phyloP scores from a whole-genome alignment of 805 yeast species.

The Metschnikowia aberdeeniae region DNA sequence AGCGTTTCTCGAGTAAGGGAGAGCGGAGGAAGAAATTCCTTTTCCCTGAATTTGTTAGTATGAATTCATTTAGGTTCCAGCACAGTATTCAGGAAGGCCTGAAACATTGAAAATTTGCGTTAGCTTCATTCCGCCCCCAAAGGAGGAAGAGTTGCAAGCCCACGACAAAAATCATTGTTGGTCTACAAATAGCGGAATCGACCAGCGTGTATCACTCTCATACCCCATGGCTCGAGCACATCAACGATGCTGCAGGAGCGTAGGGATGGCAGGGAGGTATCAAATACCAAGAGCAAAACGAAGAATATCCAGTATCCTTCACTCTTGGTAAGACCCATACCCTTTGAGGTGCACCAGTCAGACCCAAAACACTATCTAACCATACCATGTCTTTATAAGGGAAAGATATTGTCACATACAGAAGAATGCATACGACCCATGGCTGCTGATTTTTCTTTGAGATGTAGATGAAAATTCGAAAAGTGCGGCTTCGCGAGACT shows the following conservation, averaged over 20 bases:
- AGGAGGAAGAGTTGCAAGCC: neutral
- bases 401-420: slow-evolving; percentile 54
- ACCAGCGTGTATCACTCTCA: slow-evolving; percentile 33
- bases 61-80: neutral
- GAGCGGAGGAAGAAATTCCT: slow-evolving; percentile 98
- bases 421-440: slow-evolving; percentile 99
- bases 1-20: slow-evolving; percentile 98
- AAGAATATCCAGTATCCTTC: slow-evolving; percentile 14
- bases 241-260: neutral
- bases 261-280: slow-evolving; percentile 10
- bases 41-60: slow-evolving; percentile 66
- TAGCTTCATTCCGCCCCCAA: neutral
- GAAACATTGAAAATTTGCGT: neutral
- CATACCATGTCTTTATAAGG: slow-evolving; percentile 15
- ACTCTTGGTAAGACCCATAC: slow-evolving; percentile 30
- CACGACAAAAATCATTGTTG: slow-evolving; percentile 4
- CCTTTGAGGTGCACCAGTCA: slow-evolving; percentile 21
- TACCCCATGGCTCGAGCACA: neutral
- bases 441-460: slow-evolving; percentile 49
- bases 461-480: slow-evolving; percentile 7
- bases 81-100: slow-evolving; percentile 4
- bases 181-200: slow-evolving; percentile 47
- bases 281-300: slow-evolving; percentile 23
- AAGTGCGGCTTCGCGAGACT: slow-evolving; percentile 5
- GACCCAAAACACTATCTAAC: slow-evolving; percentile 24